Conservation (phyloP, 129 eudicot genomes). For the Artemisia argyi region DNA sequence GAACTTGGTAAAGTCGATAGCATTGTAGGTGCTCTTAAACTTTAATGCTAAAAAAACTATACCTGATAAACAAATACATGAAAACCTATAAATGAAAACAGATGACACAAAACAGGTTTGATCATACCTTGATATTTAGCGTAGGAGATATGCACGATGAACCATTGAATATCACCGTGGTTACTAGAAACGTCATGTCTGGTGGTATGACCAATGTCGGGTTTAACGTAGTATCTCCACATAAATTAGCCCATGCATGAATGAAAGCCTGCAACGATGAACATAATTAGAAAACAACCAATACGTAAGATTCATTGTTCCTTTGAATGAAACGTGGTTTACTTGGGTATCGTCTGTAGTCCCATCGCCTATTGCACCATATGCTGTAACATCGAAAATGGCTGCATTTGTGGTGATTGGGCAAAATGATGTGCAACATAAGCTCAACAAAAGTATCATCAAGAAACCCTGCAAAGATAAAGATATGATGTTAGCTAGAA, state of each 20-base stretch:
- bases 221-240: conserved; percentile 23
- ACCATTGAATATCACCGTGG: conserved; percentile 41
- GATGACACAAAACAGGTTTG: not conserved
- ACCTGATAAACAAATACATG: too few species aligned
- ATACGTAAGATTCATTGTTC: not conserved
- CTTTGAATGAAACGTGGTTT: conserved; percentile 16
- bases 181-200: conserved; percentile 31
- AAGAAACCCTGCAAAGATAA: conserved; percentile 23
- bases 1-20: too few species aligned
- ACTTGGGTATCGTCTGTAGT: conserved; percentile 43
- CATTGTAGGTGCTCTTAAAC: too few species aligned
- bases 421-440: conserved; percentile 20
- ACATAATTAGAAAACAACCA: not conserved
- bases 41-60: too few species aligned
- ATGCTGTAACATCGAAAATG: conserved; percentile 35
- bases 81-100: too few species aligned
- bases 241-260: conserved; percentile 42
- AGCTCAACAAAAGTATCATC: conserved; percentile 15
- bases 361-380: conserved; percentile 55
- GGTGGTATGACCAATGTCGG: conserved; percentile 32
- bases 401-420: conserved; percentile 19
- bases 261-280: conserved; percentile 35
- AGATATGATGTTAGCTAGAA: not conserved
- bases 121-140: conserved; percentile 32
- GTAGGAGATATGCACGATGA: conserved; percentile 38